These are phyloP conservation scores for Poa annua DNA, from an alignment of 176 grass and related monocot genomes.

Conservation along the genomic window DNA sequence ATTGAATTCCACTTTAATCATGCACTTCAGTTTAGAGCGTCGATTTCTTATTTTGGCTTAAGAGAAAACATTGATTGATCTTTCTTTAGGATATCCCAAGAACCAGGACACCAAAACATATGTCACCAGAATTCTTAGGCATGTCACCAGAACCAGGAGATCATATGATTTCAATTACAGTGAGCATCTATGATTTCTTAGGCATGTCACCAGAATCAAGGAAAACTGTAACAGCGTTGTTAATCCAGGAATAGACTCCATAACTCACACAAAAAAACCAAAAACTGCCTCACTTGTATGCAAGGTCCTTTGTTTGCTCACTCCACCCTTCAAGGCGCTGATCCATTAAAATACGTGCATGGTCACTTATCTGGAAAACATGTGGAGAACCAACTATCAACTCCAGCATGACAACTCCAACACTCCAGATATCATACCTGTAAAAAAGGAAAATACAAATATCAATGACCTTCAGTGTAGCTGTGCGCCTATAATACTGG, in stretches of 20 bases:
- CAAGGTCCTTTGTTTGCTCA: conserved; percentile 91
- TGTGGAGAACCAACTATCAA: conserved; percentile 93
- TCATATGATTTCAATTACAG: conserved; percentile 5
- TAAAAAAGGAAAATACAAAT: conserved; percentile 28
- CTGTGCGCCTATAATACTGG: conserved; percentile 17
- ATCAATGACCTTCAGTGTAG: conserved; percentile 36
- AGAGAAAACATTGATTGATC: not conserved
- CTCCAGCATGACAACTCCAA: conserved; percentile 98
- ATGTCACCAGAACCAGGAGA: no score
- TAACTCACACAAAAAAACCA: conserved; percentile 22
- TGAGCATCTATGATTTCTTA: conserved; percentile 31
- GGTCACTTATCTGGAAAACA: conserved; percentile 89
- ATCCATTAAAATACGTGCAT: conserved; percentile 75
- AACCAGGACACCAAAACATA: conserved; percentile 5
- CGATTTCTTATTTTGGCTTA: conserved; percentile 1
- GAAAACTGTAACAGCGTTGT: conserved; percentile 27
- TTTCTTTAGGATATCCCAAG: conserved; percentile 10
- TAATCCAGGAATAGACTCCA: conserved; percentile 39
- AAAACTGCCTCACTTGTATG: conserved; percentile 80
- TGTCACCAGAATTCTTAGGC: not conserved
- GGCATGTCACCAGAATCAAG: conserved; percentile 22
- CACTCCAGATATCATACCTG: conserved; percentile 98
- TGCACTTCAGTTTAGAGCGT: conserved; percentile 4
- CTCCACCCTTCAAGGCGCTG: conserved; percentile 89
- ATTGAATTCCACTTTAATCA: conserved; percentile 7